Percentiles rank a stretch among this genome's conserved stretches.
Evolutionary conservation across 2,329 filamentous ascomycete genomes (phyloP).

Genomic region (Aspergillus hiratsukae): DNA sequence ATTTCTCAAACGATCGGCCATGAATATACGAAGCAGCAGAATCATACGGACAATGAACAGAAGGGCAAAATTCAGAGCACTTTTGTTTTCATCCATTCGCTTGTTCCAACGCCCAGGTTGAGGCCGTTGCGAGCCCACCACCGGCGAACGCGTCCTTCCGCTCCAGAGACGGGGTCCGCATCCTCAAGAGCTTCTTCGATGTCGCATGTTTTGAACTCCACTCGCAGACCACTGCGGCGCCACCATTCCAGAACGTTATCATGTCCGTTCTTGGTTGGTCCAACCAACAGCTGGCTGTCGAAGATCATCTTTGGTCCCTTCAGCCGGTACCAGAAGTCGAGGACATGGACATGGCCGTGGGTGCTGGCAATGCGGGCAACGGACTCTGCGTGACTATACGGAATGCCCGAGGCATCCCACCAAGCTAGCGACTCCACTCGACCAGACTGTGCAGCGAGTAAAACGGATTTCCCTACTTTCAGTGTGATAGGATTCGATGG

Average conservation of each 20-base stretch:
- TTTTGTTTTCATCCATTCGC: slow-evolving; percentile 84
- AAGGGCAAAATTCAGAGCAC: slow-evolving; percentile 49
- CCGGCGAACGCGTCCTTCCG: slow-evolving; percentile 66
- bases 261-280: slow-evolving; percentile 82
- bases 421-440: slow-evolving; percentile 73
- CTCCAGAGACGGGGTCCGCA: slow-evolving; percentile 59
- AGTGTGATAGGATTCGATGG: slow-evolving; percentile 51
- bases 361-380: slow-evolving; percentile 80
- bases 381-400: slow-evolving; percentile 72
- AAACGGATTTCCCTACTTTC: slow-evolving; percentile 78
- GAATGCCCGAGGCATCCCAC: slow-evolving; percentile 81
- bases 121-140: slow-evolving; percentile 89
- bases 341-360: slow-evolving; percentile 76
- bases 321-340: slow-evolving; percentile 75
- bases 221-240: slow-evolving; percentile 65
- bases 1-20: not conserved
- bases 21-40: not conserved
- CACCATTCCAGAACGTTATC: slow-evolving; percentile 88
- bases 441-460: slow-evolving; percentile 78
- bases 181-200: slow-evolving; percentile 94
- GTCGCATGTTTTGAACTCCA: slow-evolving; percentile 92
- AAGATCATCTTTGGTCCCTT: slow-evolving; percentile 75
- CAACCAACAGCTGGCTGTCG: slow-evolving; percentile 77
- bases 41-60: not conserved
- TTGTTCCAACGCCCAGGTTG: slow-evolving; percentile 74